Base-by-base conservation (phyloP, 2,329 filamentous ascomycete genomes). In the Ascochyta koolunga region DNA sequence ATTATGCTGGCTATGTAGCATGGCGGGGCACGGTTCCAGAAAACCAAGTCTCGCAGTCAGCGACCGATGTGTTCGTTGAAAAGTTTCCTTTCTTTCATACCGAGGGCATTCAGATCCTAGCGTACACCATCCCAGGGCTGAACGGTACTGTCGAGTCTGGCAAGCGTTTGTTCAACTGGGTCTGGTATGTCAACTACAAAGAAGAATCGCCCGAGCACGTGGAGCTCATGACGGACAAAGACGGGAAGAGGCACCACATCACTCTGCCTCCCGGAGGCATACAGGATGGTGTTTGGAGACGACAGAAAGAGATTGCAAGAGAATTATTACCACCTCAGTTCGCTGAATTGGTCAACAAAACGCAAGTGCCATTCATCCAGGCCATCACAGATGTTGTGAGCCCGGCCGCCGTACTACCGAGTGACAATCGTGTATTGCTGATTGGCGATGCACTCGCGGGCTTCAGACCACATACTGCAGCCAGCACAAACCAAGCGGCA, bases 381-480 rank as follows among this genome's bases (percentile, higher is more conserved):
- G 76, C 75, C 25, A 73, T 80, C 33, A 77, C 70, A 25, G 79
- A 81, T 45, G 70, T 74, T 0, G 61, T 77, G 4, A 67, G 70
- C 21, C 63, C 69, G 0, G 49, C 62, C 32, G 73, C 75, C 7
- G 56, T 48, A 1, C 10, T 62, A 19, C 76, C 78, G 24, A 67
- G 69, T 2, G 71, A 70, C 16, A 77, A 75, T 0, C 75, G 71
- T 32, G 61, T 81, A 0, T 40, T 81, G 5, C 55, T 82, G 2
- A 76, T 80, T 0, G 79, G 79, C 1, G 79, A 82, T 62, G 76
- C 79, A 0, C 61, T 80, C 39, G 71, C 75, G 0, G 72, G 76
- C 0, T 76, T 81, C 10, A 59, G 80, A 25, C 78, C 79, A 8
- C 78, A 82, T 44, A 70, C 74, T 4, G 79, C 71, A 0, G 67